These are phyloP conservation scores for Gymnopilus junonius DNA, from an alignment of 768 basidiomycete genomes.

Conservation along the genomic window DNA sequence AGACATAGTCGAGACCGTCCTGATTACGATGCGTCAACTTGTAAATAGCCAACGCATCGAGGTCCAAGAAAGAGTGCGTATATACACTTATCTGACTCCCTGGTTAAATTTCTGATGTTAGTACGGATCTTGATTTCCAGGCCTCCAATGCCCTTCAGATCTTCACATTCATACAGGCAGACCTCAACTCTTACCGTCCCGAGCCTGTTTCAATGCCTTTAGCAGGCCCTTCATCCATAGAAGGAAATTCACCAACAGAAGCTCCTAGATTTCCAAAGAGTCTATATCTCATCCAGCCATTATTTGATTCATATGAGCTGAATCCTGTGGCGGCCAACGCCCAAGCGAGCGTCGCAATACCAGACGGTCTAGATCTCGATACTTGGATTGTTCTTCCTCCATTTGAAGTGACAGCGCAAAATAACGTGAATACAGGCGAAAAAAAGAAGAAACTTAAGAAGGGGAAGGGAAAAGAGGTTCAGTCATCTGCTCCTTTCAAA, in stretches of 20 bases:
- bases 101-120: neutral
- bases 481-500: slow-evolving; percentile 24
- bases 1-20: slow-evolving; percentile 62
- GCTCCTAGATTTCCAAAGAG: slow-evolving; percentile 84
- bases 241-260: slow-evolving; percentile 34
- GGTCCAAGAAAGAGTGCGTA: slow-evolving; percentile 87
- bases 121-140: slow-evolving; percentile 41
- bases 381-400: slow-evolving; percentile 79
- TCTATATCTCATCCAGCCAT: slow-evolving; percentile 80
- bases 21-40: slow-evolving; percentile 62
- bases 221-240: slow-evolving; percentile 37
- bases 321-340: slow-evolving; percentile 83
- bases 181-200: slow-evolving; percentile 61
- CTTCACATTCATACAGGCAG: slow-evolving; percentile 76
- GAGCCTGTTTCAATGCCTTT: slow-evolving; percentile 38
- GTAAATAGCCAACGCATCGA: slow-evolving; percentile 73
- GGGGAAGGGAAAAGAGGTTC: slow-evolving; percentile 34
- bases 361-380: slow-evolving; percentile 87
- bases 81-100: neutral
- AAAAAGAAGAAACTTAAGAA: slow-evolving; percentile 61
- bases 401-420: slow-evolving; percentile 38
- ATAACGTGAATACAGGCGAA: slow-evolving; percentile 24
- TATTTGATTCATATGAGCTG: slow-evolving; percentile 79
- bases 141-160: slow-evolving; percentile 82
- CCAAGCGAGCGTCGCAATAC: slow-evolving; percentile 80